Evolutionary conservation across 352 stramenopile species (phyloP).

Genomic region (Phytophthora pluvialis): DNA sequence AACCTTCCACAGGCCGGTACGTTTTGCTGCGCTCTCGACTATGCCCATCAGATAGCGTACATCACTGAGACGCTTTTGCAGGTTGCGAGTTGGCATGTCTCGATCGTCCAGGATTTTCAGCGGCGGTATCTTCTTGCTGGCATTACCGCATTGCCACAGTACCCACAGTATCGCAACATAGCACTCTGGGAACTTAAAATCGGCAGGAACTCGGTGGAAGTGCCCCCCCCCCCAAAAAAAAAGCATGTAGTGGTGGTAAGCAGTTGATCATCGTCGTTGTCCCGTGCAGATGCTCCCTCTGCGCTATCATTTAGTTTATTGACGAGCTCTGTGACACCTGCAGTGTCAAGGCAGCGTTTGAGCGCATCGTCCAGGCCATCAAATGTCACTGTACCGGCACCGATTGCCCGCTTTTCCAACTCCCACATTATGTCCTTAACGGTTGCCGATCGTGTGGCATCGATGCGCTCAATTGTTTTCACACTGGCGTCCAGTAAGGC

Average conservation of each 20-base stretch:
- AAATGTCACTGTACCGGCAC: conserved; percentile 16
- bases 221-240: conserved; percentile 2
- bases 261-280: too few relatives aligned
- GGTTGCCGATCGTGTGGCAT: not conserved
- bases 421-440: conserved; percentile 17
- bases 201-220: conserved; percentile 6
- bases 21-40: conserved; percentile 8
- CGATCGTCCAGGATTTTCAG: conserved; percentile 9
- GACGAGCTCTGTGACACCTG: too few relatives aligned
- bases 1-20: not conserved
- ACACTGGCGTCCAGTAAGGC: not conserved
- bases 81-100: conserved; percentile 15
- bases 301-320: too few relatives aligned
- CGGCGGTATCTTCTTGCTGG: conserved; percentile 5
- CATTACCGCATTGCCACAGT: conserved; percentile 10
- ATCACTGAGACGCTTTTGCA: conserved; percentile 16
- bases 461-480: conserved; percentile 13
- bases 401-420: conserved; percentile 20
- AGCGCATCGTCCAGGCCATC: conserved; percentile 6
- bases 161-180: conserved; percentile 5
- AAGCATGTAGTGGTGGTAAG: too few relatives aligned
- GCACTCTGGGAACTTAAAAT: conserved; percentile 11
- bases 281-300: too few relatives aligned
- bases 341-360: not conserved
- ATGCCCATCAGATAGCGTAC: conserved; percentile 15